phyloP scores from a whole-genome alignment of 108 stramenopile genomes.

The Pelagomonas calceolata region DNA sequence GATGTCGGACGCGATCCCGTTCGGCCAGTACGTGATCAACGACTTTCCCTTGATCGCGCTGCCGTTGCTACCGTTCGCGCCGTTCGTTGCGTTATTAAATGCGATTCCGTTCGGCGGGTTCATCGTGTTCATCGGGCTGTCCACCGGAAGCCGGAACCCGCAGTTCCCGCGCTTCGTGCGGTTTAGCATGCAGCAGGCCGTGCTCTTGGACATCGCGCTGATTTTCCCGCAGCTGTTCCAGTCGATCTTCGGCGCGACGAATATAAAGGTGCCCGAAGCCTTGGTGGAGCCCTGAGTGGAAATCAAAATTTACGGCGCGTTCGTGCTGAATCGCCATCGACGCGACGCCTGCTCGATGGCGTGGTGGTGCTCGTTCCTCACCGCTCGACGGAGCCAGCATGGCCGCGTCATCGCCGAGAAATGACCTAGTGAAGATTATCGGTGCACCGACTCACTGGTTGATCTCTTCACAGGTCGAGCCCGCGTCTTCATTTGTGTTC shows the following conservation, averaged over 20 bases:
- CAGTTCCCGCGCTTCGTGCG: constrained; percentile 57
- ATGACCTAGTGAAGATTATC: constrained; percentile 22
- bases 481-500: constrained; percentile 56
- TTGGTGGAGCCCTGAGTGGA: constrained; percentile 4
- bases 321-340: no score
- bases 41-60: neutral
- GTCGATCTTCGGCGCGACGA: constrained; percentile 29
- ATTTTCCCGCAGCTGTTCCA: constrained; percentile 46
- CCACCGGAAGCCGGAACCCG: constrained; percentile 45
- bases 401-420: no score
- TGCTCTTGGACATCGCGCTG: constrained; percentile 54
- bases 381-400: no score
- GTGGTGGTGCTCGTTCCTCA: no score
- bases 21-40: neutral
- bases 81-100: constrained; percentile 36
- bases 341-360: no score
- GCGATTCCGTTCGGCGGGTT: constrained; percentile 48
- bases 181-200: constrained; percentile 70
- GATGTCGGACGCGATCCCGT: neutral
- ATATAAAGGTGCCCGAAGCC: constrained; percentile 4
- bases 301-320: no score
- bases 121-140: constrained; percentile 51
- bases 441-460: no score
- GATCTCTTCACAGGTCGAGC: no score
- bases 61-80: neutral